phyloP scores from a whole-genome alignment of 1,139 yeast genomes.

The Debaryomyces nepalensis region DNA sequence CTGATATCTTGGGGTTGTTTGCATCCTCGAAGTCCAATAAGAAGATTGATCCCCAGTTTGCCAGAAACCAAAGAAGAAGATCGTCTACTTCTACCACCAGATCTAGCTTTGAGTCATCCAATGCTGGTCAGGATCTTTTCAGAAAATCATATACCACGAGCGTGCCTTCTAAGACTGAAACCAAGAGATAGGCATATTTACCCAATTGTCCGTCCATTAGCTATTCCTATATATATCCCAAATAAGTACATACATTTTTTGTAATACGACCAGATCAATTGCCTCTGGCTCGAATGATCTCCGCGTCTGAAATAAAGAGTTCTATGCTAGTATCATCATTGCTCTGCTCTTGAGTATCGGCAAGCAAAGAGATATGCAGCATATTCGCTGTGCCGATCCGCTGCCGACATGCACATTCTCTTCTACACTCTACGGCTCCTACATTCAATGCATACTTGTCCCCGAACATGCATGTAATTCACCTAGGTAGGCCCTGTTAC shows the following conservation, averaged over 20 bases:
- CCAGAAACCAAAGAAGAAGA: slow-evolving; percentile 86
- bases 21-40: slow-evolving; percentile 71
- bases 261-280: too few species aligned
- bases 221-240: slow-evolving; percentile 7
- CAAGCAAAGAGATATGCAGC: too few species aligned
- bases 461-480: too few species aligned
- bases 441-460: too few species aligned
- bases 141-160: slow-evolving; percentile 19
- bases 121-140: slow-evolving; percentile 17
- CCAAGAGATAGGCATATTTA: slow-evolving; percentile 3
- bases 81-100: slow-evolving; percentile 55
- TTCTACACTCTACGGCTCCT: too few species aligned
- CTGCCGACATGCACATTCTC: too few species aligned
- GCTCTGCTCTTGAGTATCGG: too few species aligned
- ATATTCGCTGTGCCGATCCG: too few species aligned
- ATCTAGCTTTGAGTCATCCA: slow-evolving; percentile 37
- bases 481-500: too few species aligned
- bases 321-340: too few species aligned
- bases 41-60: slow-evolving; percentile 77
- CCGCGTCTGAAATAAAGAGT: neutral
- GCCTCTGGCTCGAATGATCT: too few species aligned
- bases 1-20: slow-evolving; percentile 82
- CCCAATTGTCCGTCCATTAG: neutral
- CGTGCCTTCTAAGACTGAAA: slow-evolving; percentile 14
- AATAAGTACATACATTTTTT: slow-evolving; percentile 4